Conservation (phyloP, 768 basidiomycete species). For the Macrocybe gigantea region DNA sequence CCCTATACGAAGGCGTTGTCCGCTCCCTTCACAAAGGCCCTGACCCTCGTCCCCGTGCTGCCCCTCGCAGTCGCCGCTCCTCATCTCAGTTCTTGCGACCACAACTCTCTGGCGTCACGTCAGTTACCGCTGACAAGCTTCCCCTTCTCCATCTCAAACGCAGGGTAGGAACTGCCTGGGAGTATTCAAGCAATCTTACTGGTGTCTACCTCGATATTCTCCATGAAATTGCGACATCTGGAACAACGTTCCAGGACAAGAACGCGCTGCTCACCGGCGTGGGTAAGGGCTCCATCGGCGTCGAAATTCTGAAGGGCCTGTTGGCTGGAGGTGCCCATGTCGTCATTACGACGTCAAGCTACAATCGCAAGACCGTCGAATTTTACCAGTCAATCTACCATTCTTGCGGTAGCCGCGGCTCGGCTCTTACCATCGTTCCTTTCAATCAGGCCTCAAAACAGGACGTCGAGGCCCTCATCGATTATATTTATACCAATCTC, state of each 20-base stretch:
- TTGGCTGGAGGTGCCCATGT: constrained; percentile 95
- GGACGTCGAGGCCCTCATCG: constrained; percentile 95
- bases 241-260: constrained; percentile 98
- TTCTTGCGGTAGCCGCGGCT: constrained; percentile 88
- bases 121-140: constrained; percentile 76
- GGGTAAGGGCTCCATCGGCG: constrained; percentile 96
- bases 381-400: constrained; percentile 99
- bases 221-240: constrained; percentile 97
- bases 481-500: constrained; percentile 95
- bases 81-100: constrained; percentile 98
- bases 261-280: constrained; percentile 97
- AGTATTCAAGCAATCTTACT: constrained; percentile 96
- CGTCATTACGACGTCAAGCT: constrained; percentile 96
- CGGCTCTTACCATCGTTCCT: constrained; percentile 95
- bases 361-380: constrained; percentile 91
- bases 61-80: constrained; percentile 73
- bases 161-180: constrained; percentile 92
- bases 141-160: constrained; percentile 96
- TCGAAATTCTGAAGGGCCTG: constrained; percentile 95
- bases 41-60: constrained; percentile 50
- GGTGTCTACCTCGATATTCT: constrained; percentile 94
- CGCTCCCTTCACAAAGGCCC: constrained; percentile 82
- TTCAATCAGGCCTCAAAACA: constrained; percentile 99
- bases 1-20: constrained; percentile 94
- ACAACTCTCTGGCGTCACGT: constrained; percentile 68